phyloP scores from a whole-genome alignment of 75 land plant species.

The Pinus taeda region DNA sequence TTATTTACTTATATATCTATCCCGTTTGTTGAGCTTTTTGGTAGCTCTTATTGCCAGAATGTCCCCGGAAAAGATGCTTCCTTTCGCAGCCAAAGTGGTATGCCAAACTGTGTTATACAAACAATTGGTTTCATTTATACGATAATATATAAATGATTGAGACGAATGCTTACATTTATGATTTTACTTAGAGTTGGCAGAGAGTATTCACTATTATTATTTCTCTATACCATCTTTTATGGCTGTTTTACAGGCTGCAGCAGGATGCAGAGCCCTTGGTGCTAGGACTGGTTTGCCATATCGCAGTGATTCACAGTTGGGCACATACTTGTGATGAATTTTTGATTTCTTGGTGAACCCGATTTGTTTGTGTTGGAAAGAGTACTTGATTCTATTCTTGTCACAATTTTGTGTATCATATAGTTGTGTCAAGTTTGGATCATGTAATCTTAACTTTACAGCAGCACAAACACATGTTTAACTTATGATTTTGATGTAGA shows the following conservation, averaged over 20 bases:
- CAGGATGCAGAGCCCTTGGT: slow-evolving; percentile 67
- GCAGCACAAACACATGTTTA: too few relatives aligned
- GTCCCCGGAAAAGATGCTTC: slow-evolving; percentile 76
- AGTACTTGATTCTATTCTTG: too few relatives aligned
- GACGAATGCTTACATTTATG: not conserved
- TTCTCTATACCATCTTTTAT: not conserved
- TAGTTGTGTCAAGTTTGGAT: too few relatives aligned
- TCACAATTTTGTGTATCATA: too few relatives aligned
- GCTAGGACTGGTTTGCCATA: slow-evolving; percentile 71
- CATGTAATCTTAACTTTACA: too few relatives aligned
- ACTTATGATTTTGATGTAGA: too few relatives aligned
- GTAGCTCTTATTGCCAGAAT: slow-evolving; percentile 64
- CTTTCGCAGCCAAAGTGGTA: slow-evolving; percentile 87
- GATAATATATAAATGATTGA: not conserved
- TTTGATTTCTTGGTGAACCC: too few relatives aligned
- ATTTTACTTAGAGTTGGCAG: not conserved
- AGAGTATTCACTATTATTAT: not conserved
- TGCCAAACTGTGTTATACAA: not conserved
- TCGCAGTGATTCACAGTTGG: slow-evolving; percentile 47
- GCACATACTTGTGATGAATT: slow-evolving; percentile 14
- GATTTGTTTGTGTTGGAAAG: too few relatives aligned
- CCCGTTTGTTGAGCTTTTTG: not conserved
- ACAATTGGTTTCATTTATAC: not conserved
- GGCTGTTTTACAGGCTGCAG: slow-evolving; percentile 48
- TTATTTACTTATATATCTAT: too few relatives aligned